Base-by-base conservation (phyloP, 2,329 filamentous ascomycete species). In the Talaromyces rugulosus region DNA sequence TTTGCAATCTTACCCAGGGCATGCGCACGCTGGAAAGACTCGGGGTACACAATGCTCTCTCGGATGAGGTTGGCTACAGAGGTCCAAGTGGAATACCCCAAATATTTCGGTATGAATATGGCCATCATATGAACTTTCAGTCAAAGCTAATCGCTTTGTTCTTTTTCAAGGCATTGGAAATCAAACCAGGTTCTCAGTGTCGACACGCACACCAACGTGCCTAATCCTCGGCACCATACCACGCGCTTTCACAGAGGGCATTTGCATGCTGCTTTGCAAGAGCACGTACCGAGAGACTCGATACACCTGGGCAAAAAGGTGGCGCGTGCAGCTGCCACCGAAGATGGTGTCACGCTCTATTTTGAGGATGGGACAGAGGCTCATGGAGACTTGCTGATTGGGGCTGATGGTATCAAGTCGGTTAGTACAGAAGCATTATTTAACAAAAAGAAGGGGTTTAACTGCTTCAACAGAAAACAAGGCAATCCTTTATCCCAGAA, bases 321-420 rank as follows among this genome's bases (percentile, higher is more conserved):
- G 9, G 56, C 70, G 8, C 72, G 68, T 2, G 77, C 80, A 1
- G 66, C 71, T 27, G 70, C 70, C 5, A 69, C 75, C 16, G 67
- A 69, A 0, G 56, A 70, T 50, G 67, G 74, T 1, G 70, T 77
- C 0, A 68, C 62, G 16, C 61, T 84, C 0, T 67, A 67, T 30
- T 85, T 85, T 65, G 70, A 75, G n/a, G 83, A 85, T 66, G 81
- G 80, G 5, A 77, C 75, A 0, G 73, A 68, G 2, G 73, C 73
- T 0, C 67, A 70, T 0, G 81, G 80, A 0, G 81, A 85, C 64
- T 68, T 84, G 47, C 67, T 84, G 28, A 75, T 85, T 16, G 83
- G 82, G 0, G 79, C 82, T 0, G 83, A 85, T 68, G 83, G 83
- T 44, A 80, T 85, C 54, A 80, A 81, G 66, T 83, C 81, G 23